Conservation (phyloP, 495 filamentous ascomycete genomes). For the Alectoria sarmentosa region DNA sequence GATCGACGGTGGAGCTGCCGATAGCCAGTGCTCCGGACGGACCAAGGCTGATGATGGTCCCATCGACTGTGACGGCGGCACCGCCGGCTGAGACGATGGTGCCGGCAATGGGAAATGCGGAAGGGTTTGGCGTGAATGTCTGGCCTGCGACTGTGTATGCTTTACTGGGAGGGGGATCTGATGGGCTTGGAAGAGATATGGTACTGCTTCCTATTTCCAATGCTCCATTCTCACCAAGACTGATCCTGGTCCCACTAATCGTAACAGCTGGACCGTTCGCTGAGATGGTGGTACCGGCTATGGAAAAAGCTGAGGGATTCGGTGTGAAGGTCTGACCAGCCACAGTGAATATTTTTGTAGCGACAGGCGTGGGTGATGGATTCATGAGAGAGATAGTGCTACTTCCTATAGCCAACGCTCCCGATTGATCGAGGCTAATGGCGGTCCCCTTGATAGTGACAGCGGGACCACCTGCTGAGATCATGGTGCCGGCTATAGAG, state of each 20-base stretch:
- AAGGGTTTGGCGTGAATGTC: too few species aligned
- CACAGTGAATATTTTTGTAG: neutral
- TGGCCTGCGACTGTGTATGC: too few species aligned
- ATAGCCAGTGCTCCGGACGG: neutral
- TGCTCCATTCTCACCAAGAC: too few species aligned
- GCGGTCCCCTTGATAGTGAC: neutral
- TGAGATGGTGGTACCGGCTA: too few species aligned
- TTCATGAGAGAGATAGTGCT: neutral
- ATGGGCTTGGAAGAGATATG: too few species aligned
- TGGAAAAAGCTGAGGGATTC: too few species aligned
- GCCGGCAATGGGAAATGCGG: neutral
- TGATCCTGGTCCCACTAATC: too few species aligned
- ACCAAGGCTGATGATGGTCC: conserved; percentile 6
- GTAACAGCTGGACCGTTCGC: too few species aligned
- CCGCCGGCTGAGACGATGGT: conserved; percentile 12
- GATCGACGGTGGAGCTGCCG: neutral
- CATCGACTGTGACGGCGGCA: conserved; percentile 5
- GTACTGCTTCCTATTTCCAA: too few species aligned
- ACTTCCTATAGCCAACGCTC: neutral
- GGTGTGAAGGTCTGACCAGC: conserved; percentile 1
- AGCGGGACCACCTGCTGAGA: neutral
- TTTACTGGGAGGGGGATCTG: too few species aligned
- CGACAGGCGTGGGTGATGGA: neutral
- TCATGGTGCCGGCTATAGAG: neutral
- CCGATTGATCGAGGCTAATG: neutral